Evolutionary conservation across 2,329 filamentous ascomycete species (phyloP).

Genomic region (Aplosporella prunicola): DNA sequence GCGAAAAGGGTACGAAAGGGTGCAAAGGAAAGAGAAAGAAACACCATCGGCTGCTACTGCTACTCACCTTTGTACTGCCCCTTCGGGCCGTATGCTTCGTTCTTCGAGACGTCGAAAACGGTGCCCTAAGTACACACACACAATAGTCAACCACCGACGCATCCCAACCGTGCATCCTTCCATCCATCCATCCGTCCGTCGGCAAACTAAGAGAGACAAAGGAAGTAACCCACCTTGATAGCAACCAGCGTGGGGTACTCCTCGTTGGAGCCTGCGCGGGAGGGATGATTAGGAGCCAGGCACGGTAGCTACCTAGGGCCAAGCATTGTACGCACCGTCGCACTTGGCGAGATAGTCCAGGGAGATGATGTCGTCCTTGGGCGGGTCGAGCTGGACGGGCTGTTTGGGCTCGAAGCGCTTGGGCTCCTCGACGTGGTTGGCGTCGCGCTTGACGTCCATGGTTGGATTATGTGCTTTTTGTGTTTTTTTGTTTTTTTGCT

Average conservation of each 20-base stretch:
- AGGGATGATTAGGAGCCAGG: neutral
- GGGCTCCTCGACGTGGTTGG: slow-evolving; percentile 22
- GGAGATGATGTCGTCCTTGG: slow-evolving; percentile 82
- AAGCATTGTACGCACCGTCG: slow-evolving; percentile 56
- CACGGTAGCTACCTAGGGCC: neutral
- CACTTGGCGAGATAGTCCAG: slow-evolving; percentile 68
- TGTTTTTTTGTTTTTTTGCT: neutral
- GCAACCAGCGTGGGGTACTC: slow-evolving; percentile 50
- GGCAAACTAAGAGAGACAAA: no score
- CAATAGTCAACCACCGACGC: neutral
- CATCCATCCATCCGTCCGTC: no score
- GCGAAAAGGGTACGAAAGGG: neutral
- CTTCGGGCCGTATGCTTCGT: slow-evolving; percentile 72
- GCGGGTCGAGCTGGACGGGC: slow-evolving; percentile 65
- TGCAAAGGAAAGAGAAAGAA: neutral
- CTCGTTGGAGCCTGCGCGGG: slow-evolving; percentile 50
- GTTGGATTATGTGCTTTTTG: neutral
- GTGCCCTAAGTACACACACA: slow-evolving; percentile 53
- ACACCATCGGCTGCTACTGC: no score
- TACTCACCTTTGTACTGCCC: slow-evolving; percentile 80
- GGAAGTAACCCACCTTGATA: slow-evolving; percentile 39
- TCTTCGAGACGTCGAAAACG: slow-evolving; percentile 88
- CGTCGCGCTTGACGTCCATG: slow-evolving; percentile 10
- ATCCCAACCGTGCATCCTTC: no score
- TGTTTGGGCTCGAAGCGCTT: slow-evolving; percentile 68